Percentiles rank a stretch among this genome's conserved stretches.
Conservation (phyloP, 2,329 filamentous ascomycete genomes). For the Talaromyces sp. region DNA sequence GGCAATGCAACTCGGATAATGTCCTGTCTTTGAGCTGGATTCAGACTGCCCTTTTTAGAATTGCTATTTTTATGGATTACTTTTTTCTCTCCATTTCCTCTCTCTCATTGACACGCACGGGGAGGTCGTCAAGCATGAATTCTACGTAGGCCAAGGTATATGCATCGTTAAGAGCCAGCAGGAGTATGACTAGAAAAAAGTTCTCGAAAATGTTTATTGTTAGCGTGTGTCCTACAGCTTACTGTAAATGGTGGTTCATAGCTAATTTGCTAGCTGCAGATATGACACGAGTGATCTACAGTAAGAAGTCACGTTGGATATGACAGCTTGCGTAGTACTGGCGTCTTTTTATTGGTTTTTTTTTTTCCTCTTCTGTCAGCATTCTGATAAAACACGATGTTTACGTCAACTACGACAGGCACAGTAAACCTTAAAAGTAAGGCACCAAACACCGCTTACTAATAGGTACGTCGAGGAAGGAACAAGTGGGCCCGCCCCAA, state of each 20-base stretch:
- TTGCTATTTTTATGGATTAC: background rate
- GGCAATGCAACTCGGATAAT: conserved; percentile 1
- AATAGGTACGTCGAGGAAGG: background rate
- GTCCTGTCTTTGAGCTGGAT: conserved; percentile 1
- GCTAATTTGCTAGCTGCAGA: background rate
- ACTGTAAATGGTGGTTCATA: background rate
- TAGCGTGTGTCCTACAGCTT: background rate
- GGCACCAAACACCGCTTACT: no score
- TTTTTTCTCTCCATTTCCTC: background rate
- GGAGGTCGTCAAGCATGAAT: background rate
- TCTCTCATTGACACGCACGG: background rate
- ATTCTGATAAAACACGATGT: no score
- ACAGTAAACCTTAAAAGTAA: no score
- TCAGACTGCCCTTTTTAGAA: background rate
- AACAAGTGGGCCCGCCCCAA: background rate
- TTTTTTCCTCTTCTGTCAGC: no score
- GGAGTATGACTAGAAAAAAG: background rate
- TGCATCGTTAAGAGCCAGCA: background rate
- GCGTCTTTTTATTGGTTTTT: no score
- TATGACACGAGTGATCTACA: background rate
- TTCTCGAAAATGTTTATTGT: background rate
- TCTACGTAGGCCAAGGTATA: background rate
- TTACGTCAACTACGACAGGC: no score
- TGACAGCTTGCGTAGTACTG: background rate
- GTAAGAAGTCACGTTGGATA: background rate